Evolutionary conservation across 768 basidiomycete genomes (phyloP).

Genomic region (Boletus pseudo-olivaceus): DNA sequence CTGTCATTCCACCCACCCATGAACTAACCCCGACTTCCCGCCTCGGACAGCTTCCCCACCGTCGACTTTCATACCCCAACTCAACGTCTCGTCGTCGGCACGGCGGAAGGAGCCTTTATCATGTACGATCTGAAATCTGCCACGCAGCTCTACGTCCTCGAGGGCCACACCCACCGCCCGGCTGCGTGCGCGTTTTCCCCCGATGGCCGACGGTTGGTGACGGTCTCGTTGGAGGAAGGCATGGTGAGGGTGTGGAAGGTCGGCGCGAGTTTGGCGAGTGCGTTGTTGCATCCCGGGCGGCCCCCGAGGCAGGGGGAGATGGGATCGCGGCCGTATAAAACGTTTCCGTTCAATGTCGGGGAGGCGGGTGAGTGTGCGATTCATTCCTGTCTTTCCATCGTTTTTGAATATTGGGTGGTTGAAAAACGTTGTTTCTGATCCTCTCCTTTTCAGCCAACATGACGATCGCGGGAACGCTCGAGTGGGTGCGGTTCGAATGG

Average conservation of each 20-base stretch:
- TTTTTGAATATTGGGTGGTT: not conserved
- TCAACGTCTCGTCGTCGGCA: slow-evolving; percentile 91
- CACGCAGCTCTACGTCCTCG: slow-evolving; percentile 90
- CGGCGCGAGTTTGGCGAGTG: slow-evolving; percentile 78
- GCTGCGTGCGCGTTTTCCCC: slow-evolving; percentile 90
- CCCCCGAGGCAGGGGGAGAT: slow-evolving; percentile 86
- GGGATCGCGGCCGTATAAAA: slow-evolving; percentile 86
- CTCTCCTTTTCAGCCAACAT: slow-evolving; percentile 43
- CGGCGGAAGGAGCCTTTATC: slow-evolving; percentile 87
- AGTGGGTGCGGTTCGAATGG: slow-evolving; percentile 83
- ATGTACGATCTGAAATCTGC: slow-evolving; percentile 98
- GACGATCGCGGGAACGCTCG: slow-evolving; percentile 61
- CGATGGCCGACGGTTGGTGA: slow-evolving; percentile 87
- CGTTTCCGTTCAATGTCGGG: slow-evolving; percentile 79
- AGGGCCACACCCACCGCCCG: slow-evolving; percentile 80
- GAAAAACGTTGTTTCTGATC: not conserved
- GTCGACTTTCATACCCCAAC: slow-evolving; percentile 89
- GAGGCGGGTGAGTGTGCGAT: slow-evolving; percentile 59
- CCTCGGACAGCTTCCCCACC: slow-evolving; percentile 66
- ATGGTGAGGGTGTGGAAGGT: slow-evolving; percentile 94
- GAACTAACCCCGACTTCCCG: not conserved
- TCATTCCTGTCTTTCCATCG: not conserved
- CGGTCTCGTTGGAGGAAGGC: slow-evolving; percentile 81
- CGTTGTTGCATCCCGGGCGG: slow-evolving; percentile 83
- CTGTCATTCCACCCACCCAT: not conserved